Evolutionary conservation across 2,329 filamentous ascomycete species (phyloP).

Genomic region (Passalora sequoiae): DNA sequence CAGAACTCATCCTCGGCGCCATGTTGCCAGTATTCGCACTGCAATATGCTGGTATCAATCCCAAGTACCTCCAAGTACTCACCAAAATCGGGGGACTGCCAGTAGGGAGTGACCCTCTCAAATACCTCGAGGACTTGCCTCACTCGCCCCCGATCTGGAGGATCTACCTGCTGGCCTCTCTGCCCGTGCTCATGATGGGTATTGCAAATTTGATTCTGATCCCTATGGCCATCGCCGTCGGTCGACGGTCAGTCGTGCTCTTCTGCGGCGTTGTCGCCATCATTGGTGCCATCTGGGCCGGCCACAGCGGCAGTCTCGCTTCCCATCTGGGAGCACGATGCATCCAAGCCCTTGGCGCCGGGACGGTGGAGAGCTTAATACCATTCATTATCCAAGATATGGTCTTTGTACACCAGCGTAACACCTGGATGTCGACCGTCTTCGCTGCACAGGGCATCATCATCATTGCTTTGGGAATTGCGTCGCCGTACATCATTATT

Average conservation of each 20-base stretch:
- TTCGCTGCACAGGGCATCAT: slow-evolving; percentile 30
- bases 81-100: slow-evolving; percentile 15
- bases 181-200: slow-evolving; percentile 31
- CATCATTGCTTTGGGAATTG: slow-evolving; percentile 29
- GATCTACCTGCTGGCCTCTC: slow-evolving; percentile 28
- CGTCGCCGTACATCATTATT: slow-evolving; percentile 29
- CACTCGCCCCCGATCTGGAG: slow-evolving; percentile 28
- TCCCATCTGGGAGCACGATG: slow-evolving; percentile 28
- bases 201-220: slow-evolving; percentile 28
- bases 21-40: slow-evolving; percentile 31
- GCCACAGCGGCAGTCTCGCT: slow-evolving; percentile 22
- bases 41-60: slow-evolving; percentile 24
- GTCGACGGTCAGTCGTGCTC: slow-evolving; percentile 27
- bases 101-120: slow-evolving; percentile 20
- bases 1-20: slow-evolving; percentile 29
- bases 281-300: slow-evolving; percentile 28
- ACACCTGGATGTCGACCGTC: slow-evolving; percentile 28
- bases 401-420: slow-evolving; percentile 29
- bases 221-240: slow-evolving; percentile 28
- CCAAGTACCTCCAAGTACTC: slow-evolving; percentile 11
- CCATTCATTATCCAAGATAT: slow-evolving; percentile 31
- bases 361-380: slow-evolving; percentile 31
- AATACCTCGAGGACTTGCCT: slow-evolving; percentile 17
- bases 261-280: slow-evolving; percentile 26
- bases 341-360: slow-evolving; percentile 29